A percentile compares a stretch with the other conserved stretches of the same genome.
These are phyloP conservation scores for Trametes cubensis DNA, from an alignment of 768 basidiomycete genomes.

Conservation along the genomic window DNA sequence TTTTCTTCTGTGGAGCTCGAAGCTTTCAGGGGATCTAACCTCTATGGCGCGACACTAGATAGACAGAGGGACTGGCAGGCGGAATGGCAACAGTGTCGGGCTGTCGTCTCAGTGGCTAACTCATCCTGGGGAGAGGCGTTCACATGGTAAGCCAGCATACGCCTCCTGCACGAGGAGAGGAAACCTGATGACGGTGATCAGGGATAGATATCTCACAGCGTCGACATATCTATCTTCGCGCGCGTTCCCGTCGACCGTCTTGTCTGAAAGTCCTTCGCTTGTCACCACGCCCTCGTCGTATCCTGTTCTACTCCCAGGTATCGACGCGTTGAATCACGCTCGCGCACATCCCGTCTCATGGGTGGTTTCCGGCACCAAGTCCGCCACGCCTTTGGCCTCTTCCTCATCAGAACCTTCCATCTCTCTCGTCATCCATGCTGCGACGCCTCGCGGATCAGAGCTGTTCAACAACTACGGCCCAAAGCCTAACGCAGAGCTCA, in stretches of 20 bases:
- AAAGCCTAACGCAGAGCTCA: constrained; percentile 87
- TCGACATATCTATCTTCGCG: constrained; percentile 84
- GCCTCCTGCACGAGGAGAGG: not conserved
- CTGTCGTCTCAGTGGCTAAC: constrained; percentile 41
- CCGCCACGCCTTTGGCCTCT: constrained; percentile 2
- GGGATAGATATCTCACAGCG: constrained; percentile 72
- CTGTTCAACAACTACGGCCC: constrained; percentile 92
- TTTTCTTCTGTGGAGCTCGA: constrained; percentile 67
- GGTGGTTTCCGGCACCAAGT: constrained; percentile 48
- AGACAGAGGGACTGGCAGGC: constrained; percentile 59
- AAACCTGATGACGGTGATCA: constrained; percentile 30
- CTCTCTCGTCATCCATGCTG: constrained; percentile 60
- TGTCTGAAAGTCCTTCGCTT: constrained; percentile 60
- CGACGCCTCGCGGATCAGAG: constrained; percentile 50
- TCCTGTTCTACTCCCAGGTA: constrained; percentile 83
- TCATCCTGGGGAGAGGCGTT: constrained; percentile 51
- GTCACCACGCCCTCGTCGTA: constrained; percentile 53
- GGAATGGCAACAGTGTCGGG: constrained; percentile 63
- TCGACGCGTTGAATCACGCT: constrained; percentile 86
- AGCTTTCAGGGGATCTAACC: constrained; percentile 74
- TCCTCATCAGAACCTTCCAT: constrained; percentile 42
- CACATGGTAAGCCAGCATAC: constrained; percentile 58
- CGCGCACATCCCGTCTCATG: constrained; percentile 83
- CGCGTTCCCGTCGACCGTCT: constrained; percentile 85
- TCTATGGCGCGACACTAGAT: constrained; percentile 76